Percentiles rank a stretch among this genome's conserved stretches.
These are phyloP conservation scores for Aspergillus flavus DNA, from an alignment of 2,329 filamentous ascomycete genomes.

Conservation along the genomic window DNA sequence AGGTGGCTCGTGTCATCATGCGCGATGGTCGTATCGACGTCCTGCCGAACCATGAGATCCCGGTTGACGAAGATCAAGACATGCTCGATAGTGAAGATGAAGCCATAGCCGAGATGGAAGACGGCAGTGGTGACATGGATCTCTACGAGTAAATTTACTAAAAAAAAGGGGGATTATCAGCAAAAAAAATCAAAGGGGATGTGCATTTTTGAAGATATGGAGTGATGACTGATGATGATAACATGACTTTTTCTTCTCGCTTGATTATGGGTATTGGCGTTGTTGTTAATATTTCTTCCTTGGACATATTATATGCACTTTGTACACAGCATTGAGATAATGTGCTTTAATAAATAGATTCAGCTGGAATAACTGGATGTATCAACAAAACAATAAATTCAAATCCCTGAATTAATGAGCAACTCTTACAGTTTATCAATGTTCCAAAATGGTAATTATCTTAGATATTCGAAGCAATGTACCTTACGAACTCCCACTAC, in stretches of 20 bases:
- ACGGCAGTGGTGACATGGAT: constrained; percentile 61
- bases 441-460: background rate
- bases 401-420: background rate
- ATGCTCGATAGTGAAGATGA: constrained; percentile 77
- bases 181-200: background rate
- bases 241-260: constrained; percentile 2
- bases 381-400: background rate
- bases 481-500: background rate
- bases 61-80: constrained; percentile 65
- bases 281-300: background rate
- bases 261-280: background rate
- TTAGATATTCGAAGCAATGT: background rate
- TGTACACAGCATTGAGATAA: background rate
- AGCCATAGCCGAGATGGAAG: constrained; percentile 71
- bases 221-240: constrained; percentile 5
- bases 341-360: background rate
- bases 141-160: constrained; percentile 55
- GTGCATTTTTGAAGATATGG: background rate
- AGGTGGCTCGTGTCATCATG: constrained; percentile 77
- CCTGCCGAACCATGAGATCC: constrained; percentile 76
- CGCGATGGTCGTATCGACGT: constrained; percentile 79
- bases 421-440: background rate
- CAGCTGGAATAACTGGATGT: background rate
- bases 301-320: background rate
- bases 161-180: background rate